Conservation (phyloP, 441 rosid genomes). For the Capsella rubella region DNA sequence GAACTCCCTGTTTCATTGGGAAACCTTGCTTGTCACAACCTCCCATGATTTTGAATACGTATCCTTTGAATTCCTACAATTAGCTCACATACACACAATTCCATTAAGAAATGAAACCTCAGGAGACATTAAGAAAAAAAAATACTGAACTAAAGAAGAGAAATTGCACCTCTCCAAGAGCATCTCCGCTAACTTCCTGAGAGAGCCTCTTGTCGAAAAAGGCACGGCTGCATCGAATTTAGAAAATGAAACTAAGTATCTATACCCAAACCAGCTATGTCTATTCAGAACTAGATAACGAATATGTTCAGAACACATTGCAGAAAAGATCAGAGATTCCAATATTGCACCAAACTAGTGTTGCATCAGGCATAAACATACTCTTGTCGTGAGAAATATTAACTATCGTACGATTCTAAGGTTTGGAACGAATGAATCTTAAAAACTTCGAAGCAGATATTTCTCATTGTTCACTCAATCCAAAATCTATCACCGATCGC, state of each 20-base stretch:
- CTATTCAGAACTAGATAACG: neutral
- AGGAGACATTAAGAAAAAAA: neutral
- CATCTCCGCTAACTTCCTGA: conserved; percentile 65
- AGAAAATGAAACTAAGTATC: neutral
- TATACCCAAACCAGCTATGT: neutral
- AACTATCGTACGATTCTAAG: neutral
- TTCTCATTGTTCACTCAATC: neutral
- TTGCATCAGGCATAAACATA: neutral
- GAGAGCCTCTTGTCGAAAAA: conserved; percentile 69
- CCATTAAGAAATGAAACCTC: neutral
- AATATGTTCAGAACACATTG: neutral
- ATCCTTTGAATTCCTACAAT: conserved; percentile 62
- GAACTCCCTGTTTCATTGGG: conserved; percentile 74
- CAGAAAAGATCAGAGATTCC: neutral
- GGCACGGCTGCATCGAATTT: conserved; percentile 50
- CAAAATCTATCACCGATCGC: neutral
- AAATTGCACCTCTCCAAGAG: conserved; percentile 57
- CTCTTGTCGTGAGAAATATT: neutral
- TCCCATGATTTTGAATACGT: conserved; percentile 67
- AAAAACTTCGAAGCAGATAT: neutral
- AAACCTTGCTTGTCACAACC: conserved; percentile 74
- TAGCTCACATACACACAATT: neutral
- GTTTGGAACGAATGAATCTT: neutral
- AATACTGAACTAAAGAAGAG: neutral
- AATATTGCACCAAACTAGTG: neutral